phyloP scores from a whole-genome alignment of 768 basidiomycete species.

The Hericium rajendrae region DNA sequence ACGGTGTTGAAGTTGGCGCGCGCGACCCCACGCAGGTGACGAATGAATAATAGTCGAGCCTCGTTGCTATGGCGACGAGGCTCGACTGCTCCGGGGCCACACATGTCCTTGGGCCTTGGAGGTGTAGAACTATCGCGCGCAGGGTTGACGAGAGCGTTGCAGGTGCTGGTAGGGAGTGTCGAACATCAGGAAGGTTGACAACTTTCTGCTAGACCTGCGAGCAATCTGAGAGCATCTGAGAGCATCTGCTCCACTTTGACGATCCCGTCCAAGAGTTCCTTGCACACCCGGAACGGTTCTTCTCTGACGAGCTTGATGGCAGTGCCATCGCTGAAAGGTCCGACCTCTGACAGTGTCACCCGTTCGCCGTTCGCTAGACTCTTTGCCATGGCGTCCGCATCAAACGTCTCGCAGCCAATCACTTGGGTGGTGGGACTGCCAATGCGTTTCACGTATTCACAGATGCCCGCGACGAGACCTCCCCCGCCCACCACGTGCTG shows the following conservation, averaged over 20 bases:
- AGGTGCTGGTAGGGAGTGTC: too few relatives aligned
- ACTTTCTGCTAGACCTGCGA: too few relatives aligned
- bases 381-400: slow-evolving; percentile 88
- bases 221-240: too few relatives aligned
- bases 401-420: slow-evolving; percentile 87
- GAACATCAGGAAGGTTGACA: too few relatives aligned
- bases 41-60: too few relatives aligned
- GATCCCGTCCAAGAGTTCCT: slow-evolving; percentile 71
- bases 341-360: slow-evolving; percentile 79
- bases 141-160: too few relatives aligned
- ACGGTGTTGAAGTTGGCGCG: too few relatives aligned
- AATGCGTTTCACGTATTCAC: slow-evolving; percentile 87
- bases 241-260: slow-evolving; percentile 79
- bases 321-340: slow-evolving; percentile 95
- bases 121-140: too few relatives aligned
- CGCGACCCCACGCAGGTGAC: too few relatives aligned
- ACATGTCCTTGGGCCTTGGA: too few relatives aligned
- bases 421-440: slow-evolving; percentile 77
- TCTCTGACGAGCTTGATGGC: slow-evolving; percentile 93
- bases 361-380: slow-evolving; percentile 77
- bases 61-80: too few relatives aligned
- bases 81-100: too few relatives aligned
- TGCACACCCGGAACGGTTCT: slow-evolving; percentile 90
- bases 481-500: slow-evolving; percentile 97
- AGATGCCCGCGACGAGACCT: slow-evolving; percentile 84